phyloP scores from a whole-genome alignment of 352 stramenopile species.

The Phytopythium sindhum region DNA sequence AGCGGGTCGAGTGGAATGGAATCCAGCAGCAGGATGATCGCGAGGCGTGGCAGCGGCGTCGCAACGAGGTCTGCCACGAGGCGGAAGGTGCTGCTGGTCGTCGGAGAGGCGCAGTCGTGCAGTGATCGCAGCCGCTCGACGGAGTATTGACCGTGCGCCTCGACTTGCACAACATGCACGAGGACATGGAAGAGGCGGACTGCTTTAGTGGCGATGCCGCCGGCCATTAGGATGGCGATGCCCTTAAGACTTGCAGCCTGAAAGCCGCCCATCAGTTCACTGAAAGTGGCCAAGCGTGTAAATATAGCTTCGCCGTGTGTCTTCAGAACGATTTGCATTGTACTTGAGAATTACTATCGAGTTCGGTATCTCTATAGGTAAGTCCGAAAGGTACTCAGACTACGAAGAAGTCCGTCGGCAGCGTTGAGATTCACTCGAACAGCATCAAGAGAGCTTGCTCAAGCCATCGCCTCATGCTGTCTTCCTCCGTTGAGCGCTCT shows the following conservation, averaged over 20 bases:
- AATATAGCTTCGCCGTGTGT: not conserved
- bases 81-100: too few species aligned
- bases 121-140: not conserved
- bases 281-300: not conserved
- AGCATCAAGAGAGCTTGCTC: not conserved
- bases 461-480: not conserved
- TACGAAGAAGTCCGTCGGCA: not conserved
- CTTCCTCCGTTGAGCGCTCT: not conserved
- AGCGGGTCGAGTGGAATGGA: not conserved
- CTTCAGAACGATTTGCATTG: too few species aligned
- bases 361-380: not conserved
- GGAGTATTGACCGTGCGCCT: not conserved
- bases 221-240: constrained; percentile 24
- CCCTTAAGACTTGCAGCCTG: constrained; percentile 15
- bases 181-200: not conserved
- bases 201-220: not conserved
- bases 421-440: not conserved
- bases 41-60: not conserved
- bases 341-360: not conserved
- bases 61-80: not conserved
- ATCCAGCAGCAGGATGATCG: not conserved
- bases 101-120: not conserved
- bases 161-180: not conserved
- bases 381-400: not conserved
- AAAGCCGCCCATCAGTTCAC: not conserved